Base-by-base conservation (phyloP, 306 rosid genomes). In the Chamaecrista fasciculata region DNA sequence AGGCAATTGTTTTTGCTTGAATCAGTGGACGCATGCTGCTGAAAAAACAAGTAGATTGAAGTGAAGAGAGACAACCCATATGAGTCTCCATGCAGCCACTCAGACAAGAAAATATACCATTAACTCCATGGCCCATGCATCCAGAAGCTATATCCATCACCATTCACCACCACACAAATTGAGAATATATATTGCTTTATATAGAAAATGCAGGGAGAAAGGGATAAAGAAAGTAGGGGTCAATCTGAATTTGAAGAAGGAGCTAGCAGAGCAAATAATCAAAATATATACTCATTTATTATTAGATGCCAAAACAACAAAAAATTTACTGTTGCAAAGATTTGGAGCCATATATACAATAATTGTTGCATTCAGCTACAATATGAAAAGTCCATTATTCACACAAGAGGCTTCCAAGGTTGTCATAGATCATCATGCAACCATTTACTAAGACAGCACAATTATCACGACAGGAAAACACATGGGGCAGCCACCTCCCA, bases 401-500 rank as follows among this genome's bases (percentile, higher is more conserved):
- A 66, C 44, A 67, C 36, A 3, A 62, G 80, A 63, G 75, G 67
- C 67, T 79, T 80, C 37, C 71, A 69, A 78, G 74, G 79, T 77
- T 84, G 71, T 70, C 84, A 78, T 74, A 78, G 76, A 83, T 56
- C 21, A 72, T 53, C 81, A 53, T 80, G 84, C 82, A 76, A 68
- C 78, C 77, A 51, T 69, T 60, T 43, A 62, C 63, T 53, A 43
- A 66, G 83, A 82, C 86, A 88, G 77, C 73, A 50, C 76, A 43
- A 68, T 69, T 19, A 69, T 43, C 72, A 21, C 75, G 69, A 53
- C 72, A 85, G 39, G 33, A 69, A 67, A 73, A 72, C 93, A 83
- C 89, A 85, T 87, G 96, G 92, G 87, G 71, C 65, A 59, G 81
- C 82, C 79, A 70, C 84, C 78, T 61, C 78, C 86, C 80, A 24